Conservation (phyloP, 805 yeast species). For the Danielia oregonensis region DNA sequence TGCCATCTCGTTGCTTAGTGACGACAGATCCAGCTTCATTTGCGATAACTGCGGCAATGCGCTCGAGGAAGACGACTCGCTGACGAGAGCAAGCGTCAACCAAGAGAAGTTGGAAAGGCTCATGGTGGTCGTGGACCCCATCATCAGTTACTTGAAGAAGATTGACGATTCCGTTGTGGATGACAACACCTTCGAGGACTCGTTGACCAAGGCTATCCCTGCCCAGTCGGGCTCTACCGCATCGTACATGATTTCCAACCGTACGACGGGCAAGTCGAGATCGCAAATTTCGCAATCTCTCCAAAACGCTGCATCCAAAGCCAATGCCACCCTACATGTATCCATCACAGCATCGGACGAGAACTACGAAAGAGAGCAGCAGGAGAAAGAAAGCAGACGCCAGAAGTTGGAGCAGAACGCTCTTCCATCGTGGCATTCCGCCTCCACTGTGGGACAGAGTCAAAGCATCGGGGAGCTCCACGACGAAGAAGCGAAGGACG, state of each 20-base stretch:
- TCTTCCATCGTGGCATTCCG: conserved; percentile 93
- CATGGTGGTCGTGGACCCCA: conserved; percentile 87
- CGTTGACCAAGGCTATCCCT: conserved; percentile 79
- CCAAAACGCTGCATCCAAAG: conserved; percentile 52
- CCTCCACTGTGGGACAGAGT: conserved; percentile 79
- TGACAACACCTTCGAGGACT: conserved; percentile 41
- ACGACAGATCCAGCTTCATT: conserved; percentile 73
- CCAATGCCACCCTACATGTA: conserved; percentile 86
- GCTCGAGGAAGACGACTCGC: conserved; percentile 83
- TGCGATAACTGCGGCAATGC: conserved; percentile 81
- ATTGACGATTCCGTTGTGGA: conserved; percentile 39
- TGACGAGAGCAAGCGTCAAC: conserved; percentile 72
- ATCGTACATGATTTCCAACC: conserved; percentile 59
- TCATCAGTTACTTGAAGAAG: conserved; percentile 71
- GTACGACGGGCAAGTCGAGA: conserved; percentile 30
- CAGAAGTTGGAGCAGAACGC: conserved; percentile 85
- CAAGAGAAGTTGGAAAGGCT: conserved; percentile 78
- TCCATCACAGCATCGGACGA: conserved; percentile 87
- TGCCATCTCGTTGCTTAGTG: conserved; percentile 76
- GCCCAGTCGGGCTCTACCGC: conserved; percentile 70
- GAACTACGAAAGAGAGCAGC: conserved; percentile 60
- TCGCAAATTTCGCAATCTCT: conserved; percentile 29
- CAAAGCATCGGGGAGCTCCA: conserved; percentile 41
- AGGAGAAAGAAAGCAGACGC: conserved; percentile 63
- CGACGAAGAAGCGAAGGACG: conserved; percentile 39